A percentile compares a stretch with the other conserved stretches of the same genome.
These are phyloP conservation scores for Puccinia sorghi DNA, from an alignment of 1,284 basidiomycete species.

Conservation along the genomic window DNA sequence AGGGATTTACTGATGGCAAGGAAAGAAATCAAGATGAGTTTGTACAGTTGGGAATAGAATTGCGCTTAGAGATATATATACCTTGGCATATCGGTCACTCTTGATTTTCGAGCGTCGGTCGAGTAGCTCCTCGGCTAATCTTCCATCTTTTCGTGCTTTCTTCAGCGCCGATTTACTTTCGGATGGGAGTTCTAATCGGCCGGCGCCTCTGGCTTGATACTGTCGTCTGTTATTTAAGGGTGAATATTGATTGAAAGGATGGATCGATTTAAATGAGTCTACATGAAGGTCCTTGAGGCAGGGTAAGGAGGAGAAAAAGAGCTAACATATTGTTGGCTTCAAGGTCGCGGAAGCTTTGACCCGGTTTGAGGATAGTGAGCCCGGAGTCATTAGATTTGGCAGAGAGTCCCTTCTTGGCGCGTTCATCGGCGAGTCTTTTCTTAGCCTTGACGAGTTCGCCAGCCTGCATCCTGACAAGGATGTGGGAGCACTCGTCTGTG, in stretches of 20 bases:
- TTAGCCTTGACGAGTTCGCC: conserved; percentile 40
- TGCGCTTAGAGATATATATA: neutral
- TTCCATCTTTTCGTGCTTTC: conserved; percentile 79
- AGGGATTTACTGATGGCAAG: neutral
- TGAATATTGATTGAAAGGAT: neutral
- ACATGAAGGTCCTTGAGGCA: too few relatives aligned
- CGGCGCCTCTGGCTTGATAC: conserved; percentile 84
- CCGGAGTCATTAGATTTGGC: conserved; percentile 28
- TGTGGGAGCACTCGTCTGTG: conserved; percentile 30
- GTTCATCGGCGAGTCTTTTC: conserved; percentile 40
- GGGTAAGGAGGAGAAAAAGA: neutral
- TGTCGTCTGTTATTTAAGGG: conserved; percentile 64
- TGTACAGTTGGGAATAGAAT: neutral
- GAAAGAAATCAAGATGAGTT: neutral
- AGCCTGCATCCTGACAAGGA: conserved; percentile 45
- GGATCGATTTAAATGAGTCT: too few relatives aligned
- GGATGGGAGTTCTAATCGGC: conserved; percentile 68
- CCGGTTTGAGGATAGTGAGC: conserved; percentile 42
- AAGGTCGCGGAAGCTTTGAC: conserved; percentile 33
- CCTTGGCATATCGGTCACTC: conserved; percentile 61
- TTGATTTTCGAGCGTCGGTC: conserved; percentile 87
- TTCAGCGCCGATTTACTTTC: conserved; percentile 79
- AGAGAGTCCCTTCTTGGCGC: conserved; percentile 35
- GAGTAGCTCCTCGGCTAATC: conserved; percentile 80
- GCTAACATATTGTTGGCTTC: conserved; percentile 59